Conservation (phyloP, 2,329 filamentous ascomycete genomes). For the Colletotrichum filicis region DNA sequence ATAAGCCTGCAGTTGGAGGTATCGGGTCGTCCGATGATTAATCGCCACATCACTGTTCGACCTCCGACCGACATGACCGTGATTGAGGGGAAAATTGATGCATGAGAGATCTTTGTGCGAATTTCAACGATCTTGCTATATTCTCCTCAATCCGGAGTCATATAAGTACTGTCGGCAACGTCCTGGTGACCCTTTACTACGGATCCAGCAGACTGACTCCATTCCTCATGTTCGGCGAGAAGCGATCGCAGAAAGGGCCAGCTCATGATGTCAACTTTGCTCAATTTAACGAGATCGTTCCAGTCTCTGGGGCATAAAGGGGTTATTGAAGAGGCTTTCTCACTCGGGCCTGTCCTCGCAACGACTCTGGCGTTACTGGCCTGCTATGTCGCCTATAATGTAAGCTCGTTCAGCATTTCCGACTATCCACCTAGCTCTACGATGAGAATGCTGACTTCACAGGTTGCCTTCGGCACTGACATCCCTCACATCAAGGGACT, state of each 20-base stretch:
- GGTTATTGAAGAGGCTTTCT: not conserved
- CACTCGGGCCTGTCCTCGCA: not conserved
- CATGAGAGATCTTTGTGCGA: not conserved
- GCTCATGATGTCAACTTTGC: not conserved
- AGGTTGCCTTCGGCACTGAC: conserved; percentile 60
- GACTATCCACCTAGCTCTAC: not conserved
- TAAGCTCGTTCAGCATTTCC: not conserved
- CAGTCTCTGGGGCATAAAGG: not conserved
- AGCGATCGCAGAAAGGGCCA: not conserved
- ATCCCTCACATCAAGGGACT: conserved; percentile 69
- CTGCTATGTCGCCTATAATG: not conserved
- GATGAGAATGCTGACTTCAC: conserved; percentile 22
- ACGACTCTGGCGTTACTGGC: not conserved
- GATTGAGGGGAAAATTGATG: not conserved
- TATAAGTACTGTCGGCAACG: not conserved
- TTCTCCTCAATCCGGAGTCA: not conserved
- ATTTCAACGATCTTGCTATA: too few relatives aligned
- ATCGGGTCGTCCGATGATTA: not conserved
- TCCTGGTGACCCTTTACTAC: not conserved
- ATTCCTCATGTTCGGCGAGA: not conserved
- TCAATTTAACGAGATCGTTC: not conserved
- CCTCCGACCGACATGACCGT: not conserved
- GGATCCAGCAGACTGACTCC: not conserved
- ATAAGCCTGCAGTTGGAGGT: not conserved
- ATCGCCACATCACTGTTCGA: not conserved